Base-by-base conservation (phyloP, 495 filamentous ascomycete genomes). In the Hypoxylon lienhwacheense region DNA sequence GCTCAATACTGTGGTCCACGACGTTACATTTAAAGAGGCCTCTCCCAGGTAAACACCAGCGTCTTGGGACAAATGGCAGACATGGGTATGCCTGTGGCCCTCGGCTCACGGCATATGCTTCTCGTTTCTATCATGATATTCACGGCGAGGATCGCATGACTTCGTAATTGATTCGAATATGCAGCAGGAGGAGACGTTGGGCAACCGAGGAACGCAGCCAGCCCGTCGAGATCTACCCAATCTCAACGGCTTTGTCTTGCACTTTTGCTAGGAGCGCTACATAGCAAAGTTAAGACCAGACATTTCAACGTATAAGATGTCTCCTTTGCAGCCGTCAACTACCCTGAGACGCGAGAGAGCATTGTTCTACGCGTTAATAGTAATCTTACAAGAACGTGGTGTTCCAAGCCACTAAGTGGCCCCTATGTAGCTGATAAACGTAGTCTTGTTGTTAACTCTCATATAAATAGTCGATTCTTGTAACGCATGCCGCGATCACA, bases 311-410 rank as follows among this genome's bases (percentile, higher is more conserved):
- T 53, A 29, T 56, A 41, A 53, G n/a, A 45, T 53, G 58, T 61
- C 52, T 61, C 58, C 58, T 52, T 61, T 61, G 58, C 58, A 61
- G 58, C 53, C 43, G 37, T 47, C 25, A 46, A 17, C 24, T 44
- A 15, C 25, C 35, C 47, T 41, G 58, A 56, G 58, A 56, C 58
- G 47, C 41, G 58, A 61, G 51, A 61, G 53, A 48, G 52, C 52
- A 56, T 44, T 29, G 16, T 25, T 55, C 42, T 50, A 31, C 47
- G 52, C 36, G 58, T 52, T 55, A 33, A 39, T 32, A 44, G 48
- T 47, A 61, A 53, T 52, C 58, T 61, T 61, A 61, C 58, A 56
- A 43, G 43, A 61, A 61, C 58, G 58, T 61, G 58, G 58, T 52
- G 58, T 61, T 53, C 52, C 53, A 61, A 61, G 58, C 58, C 58